Evolutionary conservation across 306 rosid species (phyloP).

Genomic region (Myrica gale): DNA sequence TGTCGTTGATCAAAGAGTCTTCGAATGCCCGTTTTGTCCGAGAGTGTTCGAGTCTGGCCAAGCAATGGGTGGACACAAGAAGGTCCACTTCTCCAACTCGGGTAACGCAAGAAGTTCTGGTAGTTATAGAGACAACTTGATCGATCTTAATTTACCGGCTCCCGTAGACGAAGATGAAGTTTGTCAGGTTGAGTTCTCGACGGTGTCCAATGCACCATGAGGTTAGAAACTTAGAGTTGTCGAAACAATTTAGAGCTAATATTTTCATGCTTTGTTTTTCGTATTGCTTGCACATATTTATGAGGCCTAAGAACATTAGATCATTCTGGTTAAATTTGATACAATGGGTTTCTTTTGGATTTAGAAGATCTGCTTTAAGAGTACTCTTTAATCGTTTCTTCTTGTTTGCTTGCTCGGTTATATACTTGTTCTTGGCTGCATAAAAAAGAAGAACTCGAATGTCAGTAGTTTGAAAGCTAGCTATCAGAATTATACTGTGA

Average conservation of each 20-base stretch:
- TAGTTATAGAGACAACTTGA: constrained; percentile 1
- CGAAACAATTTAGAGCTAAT: constrained; percentile 4
- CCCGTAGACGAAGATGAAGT: constrained; percentile 27
- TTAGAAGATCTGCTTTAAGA: neutral
- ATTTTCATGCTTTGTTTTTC: neutral
- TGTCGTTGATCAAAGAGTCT: constrained; percentile 14
- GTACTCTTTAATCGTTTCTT: neutral
- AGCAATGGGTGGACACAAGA: constrained; percentile 68
- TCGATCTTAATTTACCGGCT: constrained; percentile 55
- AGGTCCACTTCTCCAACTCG: constrained; percentile 38
- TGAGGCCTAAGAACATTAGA: neutral
- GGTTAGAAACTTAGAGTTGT: neutral
- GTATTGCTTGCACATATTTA: neutral
- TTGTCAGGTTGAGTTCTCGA: constrained; percentile 1
- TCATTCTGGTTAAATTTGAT: constrained; percentile 11
- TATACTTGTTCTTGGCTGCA: too few relatives aligned
- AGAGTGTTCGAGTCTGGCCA: constrained; percentile 50
- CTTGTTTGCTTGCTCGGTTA: neutral
- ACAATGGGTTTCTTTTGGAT: constrained; percentile 17
- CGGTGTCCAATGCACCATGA: neutral
- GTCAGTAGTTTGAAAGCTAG: too few relatives aligned
- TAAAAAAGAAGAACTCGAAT: too few relatives aligned
- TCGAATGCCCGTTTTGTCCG: constrained; percentile 43
- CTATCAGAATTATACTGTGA: too few relatives aligned
- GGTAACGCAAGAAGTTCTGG: constrained; percentile 13